Percentiles rank a stretch among this genome's conserved stretches.
phyloP scores from a whole-genome alignment of 2,329 filamentous ascomycete genomes.

The Diaporthe sp. region DNA sequence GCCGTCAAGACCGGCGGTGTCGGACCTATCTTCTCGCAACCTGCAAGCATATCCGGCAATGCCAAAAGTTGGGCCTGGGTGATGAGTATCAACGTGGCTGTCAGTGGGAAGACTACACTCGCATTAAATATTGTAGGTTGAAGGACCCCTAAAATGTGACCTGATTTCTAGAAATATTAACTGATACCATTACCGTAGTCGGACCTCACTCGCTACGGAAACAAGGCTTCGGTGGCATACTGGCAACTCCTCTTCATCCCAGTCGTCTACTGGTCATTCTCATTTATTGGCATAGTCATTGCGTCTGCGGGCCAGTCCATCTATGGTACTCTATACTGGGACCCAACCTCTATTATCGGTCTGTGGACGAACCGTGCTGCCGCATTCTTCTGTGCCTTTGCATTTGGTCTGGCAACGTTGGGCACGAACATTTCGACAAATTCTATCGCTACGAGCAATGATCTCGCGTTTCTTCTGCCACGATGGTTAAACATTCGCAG shows the following conservation, averaged over 20 bases:
- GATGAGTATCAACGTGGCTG: constrained; percentile 59
- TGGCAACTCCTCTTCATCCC: constrained; percentile 62
- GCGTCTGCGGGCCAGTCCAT: constrained; percentile 58
- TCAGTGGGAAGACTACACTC: constrained; percentile 61
- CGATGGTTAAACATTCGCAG: constrained; percentile 49
- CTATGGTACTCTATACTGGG: constrained; percentile 61
- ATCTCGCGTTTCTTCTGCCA: constrained; percentile 50
- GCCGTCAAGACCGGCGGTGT: constrained; percentile 33
- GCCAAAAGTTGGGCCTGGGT: constrained; percentile 57
- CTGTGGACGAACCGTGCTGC: constrained; percentile 52
- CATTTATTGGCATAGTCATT: constrained; percentile 61
- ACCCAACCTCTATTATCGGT: constrained; percentile 60
- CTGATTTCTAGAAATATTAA: not conserved
- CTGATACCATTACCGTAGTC: constrained; percentile 42
- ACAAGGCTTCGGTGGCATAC: constrained; percentile 36
- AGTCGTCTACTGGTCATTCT: constrained; percentile 59
- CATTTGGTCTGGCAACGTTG: constrained; percentile 55
- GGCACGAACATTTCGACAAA: constrained; percentile 48
- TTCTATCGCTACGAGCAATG: constrained; percentile 64
- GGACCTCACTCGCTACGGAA: constrained; percentile 47
- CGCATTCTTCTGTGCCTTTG: constrained; percentile 46
- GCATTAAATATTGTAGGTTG: constrained; percentile 59
- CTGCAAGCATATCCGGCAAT: constrained; percentile 51
- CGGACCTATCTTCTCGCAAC: constrained; percentile 42
- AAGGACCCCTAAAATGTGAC: not conserved